phyloP scores from a whole-genome alignment of 352 stramenopile genomes.

The Halophytophthora polymorphica region DNA sequence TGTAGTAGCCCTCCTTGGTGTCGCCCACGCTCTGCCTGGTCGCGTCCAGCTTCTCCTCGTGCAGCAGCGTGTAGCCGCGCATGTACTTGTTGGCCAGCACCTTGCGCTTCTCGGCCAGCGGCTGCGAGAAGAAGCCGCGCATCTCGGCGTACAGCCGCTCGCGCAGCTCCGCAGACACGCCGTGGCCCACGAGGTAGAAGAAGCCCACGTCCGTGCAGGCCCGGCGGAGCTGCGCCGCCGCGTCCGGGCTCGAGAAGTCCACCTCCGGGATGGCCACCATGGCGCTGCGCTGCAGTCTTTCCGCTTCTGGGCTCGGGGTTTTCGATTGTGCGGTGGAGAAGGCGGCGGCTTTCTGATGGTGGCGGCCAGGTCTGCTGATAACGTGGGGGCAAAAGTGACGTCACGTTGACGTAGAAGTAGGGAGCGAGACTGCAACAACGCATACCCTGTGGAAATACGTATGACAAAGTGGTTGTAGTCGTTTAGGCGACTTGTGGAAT shows the following conservation, averaged over 20 bases:
- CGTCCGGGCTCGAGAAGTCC: constrained; percentile 40
- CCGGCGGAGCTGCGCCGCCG: constrained; percentile 40
- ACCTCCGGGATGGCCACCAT: constrained; percentile 52
- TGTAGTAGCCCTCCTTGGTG: constrained; percentile 79
- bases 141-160: constrained; percentile 60
- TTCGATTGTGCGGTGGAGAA: neutral
- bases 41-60: constrained; percentile 71
- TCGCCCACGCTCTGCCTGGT: constrained; percentile 52
- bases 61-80: constrained; percentile 69
- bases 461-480: too few species aligned
- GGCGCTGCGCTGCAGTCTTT: neutral
- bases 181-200: constrained; percentile 68
- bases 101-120: constrained; percentile 46
- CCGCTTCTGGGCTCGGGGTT: too few species aligned
- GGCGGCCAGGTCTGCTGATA: too few species aligned
- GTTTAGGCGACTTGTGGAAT: too few species aligned
- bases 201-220: constrained; percentile 62
- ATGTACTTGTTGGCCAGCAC: constrained; percentile 71
- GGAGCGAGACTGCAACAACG: too few species aligned
- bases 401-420: too few species aligned
- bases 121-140: constrained; percentile 51
- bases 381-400: too few species aligned
- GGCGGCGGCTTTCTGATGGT: too few species aligned
- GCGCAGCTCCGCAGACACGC: constrained; percentile 30
- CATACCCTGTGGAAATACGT: too few species aligned